Evolutionary conservation across 176 grass and related monocot species (phyloP).

Genomic region (Metroxylon sagu): DNA sequence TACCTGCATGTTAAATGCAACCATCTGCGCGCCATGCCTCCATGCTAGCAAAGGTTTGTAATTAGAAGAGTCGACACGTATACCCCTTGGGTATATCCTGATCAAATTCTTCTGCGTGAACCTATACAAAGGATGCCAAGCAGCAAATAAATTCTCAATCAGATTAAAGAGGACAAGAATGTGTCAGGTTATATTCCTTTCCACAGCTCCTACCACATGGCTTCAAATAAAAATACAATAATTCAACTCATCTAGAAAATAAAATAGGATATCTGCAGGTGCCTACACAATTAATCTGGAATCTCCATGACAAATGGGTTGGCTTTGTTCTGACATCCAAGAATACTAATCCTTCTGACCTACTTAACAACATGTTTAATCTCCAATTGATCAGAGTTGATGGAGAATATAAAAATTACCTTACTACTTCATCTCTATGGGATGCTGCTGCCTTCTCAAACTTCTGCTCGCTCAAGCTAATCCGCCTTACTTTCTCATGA

Average conservation of each 20-base stretch:
- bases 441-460: constrained; percentile 45
- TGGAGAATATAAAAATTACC: constrained; percentile 10
- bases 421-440: constrained; percentile 49
- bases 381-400: too few relatives aligned
- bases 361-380: too few relatives aligned
- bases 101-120: constrained; percentile 64
- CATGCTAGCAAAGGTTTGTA: constrained; percentile 68
- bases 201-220: too few relatives aligned
- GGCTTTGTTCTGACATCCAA: too few relatives aligned
- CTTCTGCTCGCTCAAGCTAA: constrained; percentile 62
- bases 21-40: constrained; percentile 77
- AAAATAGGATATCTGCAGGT: too few relatives aligned
- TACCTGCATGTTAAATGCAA: constrained; percentile 84
- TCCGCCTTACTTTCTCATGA: constrained; percentile 30
- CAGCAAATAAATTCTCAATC: background rate
- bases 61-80: constrained; percentile 58
- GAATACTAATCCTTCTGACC: too few relatives aligned
- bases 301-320: too few relatives aligned
- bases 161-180: too few relatives aligned
- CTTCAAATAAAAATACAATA: too few relatives aligned
- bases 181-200: too few relatives aligned
- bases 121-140: constrained; percentile 22
- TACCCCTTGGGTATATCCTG: constrained; percentile 51
- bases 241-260: too few relatives aligned
- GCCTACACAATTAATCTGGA: too few relatives aligned